Conservation (phyloP, 2,329 filamentous ascomycete species). For the Sclerotinia minor region DNA sequence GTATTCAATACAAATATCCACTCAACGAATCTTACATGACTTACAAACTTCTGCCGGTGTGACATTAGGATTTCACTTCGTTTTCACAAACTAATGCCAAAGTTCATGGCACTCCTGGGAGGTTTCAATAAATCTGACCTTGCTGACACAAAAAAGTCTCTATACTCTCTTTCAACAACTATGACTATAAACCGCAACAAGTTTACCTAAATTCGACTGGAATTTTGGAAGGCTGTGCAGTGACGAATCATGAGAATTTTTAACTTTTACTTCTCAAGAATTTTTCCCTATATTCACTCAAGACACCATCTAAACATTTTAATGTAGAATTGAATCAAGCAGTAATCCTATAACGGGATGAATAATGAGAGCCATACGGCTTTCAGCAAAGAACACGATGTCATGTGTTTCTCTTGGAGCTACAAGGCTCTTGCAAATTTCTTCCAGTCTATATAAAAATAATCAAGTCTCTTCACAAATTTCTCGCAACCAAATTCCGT, state of each 20-base stretch:
- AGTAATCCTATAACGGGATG: background rate
- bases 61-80: background rate
- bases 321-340: background rate
- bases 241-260: background rate
- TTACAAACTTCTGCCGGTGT: background rate
- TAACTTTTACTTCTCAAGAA: background rate
- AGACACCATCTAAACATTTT: rapidly evolving
- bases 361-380: background rate
- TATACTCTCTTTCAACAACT: background rate
- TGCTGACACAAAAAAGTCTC: background rate
- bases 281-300: background rate
- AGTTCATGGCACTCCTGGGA: too few species aligned
- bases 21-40: too few species aligned
- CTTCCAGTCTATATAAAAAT: background rate
- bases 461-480: background rate
- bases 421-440: too few species aligned
- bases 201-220: background rate
- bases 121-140: background rate
- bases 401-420: background rate
- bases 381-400: background rate
- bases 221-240: background rate
- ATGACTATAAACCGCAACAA: background rate
- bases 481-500: background rate
- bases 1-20: background rate
- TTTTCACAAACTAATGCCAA: background rate